Evolutionary conservation across 345 rosid genomes (phyloP), one percentile per base, ranked within the genome.

Genomic region (Aethionema arabicum): DNA sequence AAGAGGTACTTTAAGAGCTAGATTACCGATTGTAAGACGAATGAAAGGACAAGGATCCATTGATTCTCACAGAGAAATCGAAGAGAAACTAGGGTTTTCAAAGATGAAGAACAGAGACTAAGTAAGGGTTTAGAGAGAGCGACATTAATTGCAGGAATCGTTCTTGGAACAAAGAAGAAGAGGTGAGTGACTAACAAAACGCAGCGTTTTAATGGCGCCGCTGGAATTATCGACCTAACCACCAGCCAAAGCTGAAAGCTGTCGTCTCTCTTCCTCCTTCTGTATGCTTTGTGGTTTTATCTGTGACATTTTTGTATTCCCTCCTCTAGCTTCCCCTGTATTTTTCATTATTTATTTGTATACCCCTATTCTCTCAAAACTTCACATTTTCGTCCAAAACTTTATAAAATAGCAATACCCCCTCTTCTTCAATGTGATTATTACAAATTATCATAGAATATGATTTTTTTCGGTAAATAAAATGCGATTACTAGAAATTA

Each of bases 31-130:
- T 11, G 93, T 78, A 12, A 91, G 74, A 37, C 95, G 92, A 31
- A 88, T 81, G 79, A 86, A 91, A 43, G 93, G 96, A 71, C 96
- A 89, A 9, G 96, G 96, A 79, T 92, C 98, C 98, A 92, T 92
- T 49, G n/a, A 41, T 13, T 6, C 36, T 52, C 0, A 15, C 1
- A 15, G 21, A n/a, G 5, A 9, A 33, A 32, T n/a, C 41, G 33
- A 56, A 13, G 37, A 43, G 52, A 38, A 10, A 11, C 10, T n/a
- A 66, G 15, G 49, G 41, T 41, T 57, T 59, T 32, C 13, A 21
- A 38, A 31, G 48, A 39, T 5, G 11, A 36, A 45, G 52, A 8
- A 37, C 7, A 43, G 21, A 47, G 49, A 16, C 12, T 7, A 35
- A 38, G 46, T 64, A 15, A 8, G 41, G 72, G 65, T 60, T 72